A percentile compares a stretch with the other conserved stretches of the same genome.
Evolutionary conservation across 83 land plant species (phyloP).

Genomic region (Picea abies): DNA sequence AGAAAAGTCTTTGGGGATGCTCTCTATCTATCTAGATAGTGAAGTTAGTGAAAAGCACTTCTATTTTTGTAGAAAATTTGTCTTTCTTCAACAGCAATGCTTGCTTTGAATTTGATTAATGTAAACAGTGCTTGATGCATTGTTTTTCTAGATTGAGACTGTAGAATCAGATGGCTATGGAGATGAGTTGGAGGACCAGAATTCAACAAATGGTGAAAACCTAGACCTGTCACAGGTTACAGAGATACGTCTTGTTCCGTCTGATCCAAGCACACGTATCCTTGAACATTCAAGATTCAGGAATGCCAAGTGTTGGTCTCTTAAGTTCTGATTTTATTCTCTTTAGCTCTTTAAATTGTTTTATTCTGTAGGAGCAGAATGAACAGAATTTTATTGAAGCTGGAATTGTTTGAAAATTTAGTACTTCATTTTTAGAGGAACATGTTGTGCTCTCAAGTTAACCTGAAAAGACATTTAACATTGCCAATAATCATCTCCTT

Average conservation of each 20-base stretch:
- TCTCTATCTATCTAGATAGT: background rate
- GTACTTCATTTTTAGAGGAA: too few relatives aligned
- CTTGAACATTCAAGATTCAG: background rate
- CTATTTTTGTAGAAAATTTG: background rate
- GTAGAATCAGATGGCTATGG: constrained; percentile 23
- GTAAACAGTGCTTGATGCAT: background rate
- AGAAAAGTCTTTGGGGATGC: background rate
- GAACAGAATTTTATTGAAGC: background rate
- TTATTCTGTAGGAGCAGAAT: background rate
- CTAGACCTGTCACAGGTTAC: constrained; percentile 58
- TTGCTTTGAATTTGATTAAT: background rate
- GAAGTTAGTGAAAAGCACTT: background rate
- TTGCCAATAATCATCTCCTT: too few relatives aligned
- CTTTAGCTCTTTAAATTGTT: background rate
- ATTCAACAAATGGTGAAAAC: constrained; percentile 43
- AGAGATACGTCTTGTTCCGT: constrained; percentile 95
- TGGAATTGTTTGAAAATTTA: too few relatives aligned
- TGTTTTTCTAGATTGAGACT: constrained; percentile 64
- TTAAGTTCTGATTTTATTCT: background rate
- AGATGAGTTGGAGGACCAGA: constrained; percentile 63
- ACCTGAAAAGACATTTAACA: too few relatives aligned
- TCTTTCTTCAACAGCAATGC: background rate
- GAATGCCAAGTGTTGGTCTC: background rate
- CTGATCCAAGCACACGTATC: constrained; percentile 85
- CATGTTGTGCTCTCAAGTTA: too few relatives aligned